A percentile compares a stretch with the other conserved stretches of the same genome.
Conservation (phyloP, 2,329 filamentous ascomycete species). For the Calonectria crousiana region DNA sequence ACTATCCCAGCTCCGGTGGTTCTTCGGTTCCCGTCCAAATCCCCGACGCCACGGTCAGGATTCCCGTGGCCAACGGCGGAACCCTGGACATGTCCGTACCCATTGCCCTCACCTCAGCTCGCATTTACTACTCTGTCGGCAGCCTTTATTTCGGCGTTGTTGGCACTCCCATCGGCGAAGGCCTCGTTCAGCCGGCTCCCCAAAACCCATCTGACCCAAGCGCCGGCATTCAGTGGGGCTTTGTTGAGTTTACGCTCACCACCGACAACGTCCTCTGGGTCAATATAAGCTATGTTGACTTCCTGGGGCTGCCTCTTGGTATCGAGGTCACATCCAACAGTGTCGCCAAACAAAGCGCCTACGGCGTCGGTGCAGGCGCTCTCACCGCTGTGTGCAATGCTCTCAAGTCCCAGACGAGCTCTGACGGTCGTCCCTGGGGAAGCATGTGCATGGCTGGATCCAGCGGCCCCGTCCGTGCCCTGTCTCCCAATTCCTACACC, state of each 20-base stretch:
- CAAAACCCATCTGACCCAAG: slow-evolving; percentile 10
- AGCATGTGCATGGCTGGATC: slow-evolving; percentile 55
- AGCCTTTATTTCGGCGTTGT: background rate
- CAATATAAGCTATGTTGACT: slow-evolving; percentile 16
- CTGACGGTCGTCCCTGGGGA: slow-evolving; percentile 54
- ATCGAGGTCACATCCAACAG: background rate
- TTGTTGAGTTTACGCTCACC: slow-evolving; percentile 12
- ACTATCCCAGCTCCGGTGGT: background rate
- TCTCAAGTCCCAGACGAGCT: slow-evolving; percentile 50
- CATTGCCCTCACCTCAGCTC: background rate
- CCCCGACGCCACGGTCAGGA: background rate
- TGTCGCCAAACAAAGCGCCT: background rate
- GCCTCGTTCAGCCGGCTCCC: slow-evolving; percentile 8
- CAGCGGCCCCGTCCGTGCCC: slow-evolving; percentile 54
- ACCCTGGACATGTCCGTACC: background rate
- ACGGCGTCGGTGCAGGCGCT: background rate
- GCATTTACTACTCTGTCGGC: background rate
- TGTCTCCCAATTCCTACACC: slow-evolving; percentile 58
- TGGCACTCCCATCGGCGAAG: background rate
- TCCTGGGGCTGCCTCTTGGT: background rate
- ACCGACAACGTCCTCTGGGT: slow-evolving; percentile 4
- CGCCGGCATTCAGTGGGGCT: slow-evolving; percentile 5
- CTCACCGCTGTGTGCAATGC: background rate
- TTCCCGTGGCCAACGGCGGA: background rate
- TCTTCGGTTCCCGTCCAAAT: background rate